Evolutionary conservation across 352 stramenopile genomes (phyloP), one percentile per base, ranked within the genome.

Genomic region (Phytophthora gonapodyides): DNA sequence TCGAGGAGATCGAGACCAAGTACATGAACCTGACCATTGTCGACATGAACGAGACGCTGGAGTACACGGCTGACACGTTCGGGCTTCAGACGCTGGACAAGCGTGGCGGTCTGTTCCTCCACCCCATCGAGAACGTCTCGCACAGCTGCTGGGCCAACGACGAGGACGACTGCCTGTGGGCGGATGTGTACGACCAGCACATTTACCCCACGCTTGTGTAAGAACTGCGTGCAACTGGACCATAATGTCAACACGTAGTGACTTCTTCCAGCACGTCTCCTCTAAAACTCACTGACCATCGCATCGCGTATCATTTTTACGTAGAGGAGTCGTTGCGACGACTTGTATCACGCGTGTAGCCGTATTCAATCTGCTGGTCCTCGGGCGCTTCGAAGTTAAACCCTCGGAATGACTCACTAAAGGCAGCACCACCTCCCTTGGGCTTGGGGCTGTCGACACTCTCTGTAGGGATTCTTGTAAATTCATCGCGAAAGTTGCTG

Each of bases 401-500:
- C 3, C 83, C 87, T 36, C 76, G 78, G 46, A 98, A 97, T 2
- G 93, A 80, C 43, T 94, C 83, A 33, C 61, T 66, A 15, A 70
- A 56, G n/a, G 63, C 69, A 48, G 52, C 57, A 47, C 41, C 57
- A 19, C 16, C 46, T 16, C 55, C 62, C 27, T 31, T 31, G 6
- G 27, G 27, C 27, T 31, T 31, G 5, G 61, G 42, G 21, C 68
- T 78, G 43, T 81, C 75, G 48, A 79, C 45, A 33, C 71, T 78
- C 31, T 71, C 73, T 10, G 90, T 56, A 7, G 89, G 79, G 8
- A 84, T 57, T 11, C 66, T 60, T 4, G 88, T 97, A 65, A 96
- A 97, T 56, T 97, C 87, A 24, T 79, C 61, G 46, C 92, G 75
- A 60, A 98, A 96, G 53, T 97, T 97, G 47, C 56, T 80, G 0